Evolutionary conservation across 108 stramenopile genomes (phyloP).

Genomic region (Schizochytrium sp.): DNA sequence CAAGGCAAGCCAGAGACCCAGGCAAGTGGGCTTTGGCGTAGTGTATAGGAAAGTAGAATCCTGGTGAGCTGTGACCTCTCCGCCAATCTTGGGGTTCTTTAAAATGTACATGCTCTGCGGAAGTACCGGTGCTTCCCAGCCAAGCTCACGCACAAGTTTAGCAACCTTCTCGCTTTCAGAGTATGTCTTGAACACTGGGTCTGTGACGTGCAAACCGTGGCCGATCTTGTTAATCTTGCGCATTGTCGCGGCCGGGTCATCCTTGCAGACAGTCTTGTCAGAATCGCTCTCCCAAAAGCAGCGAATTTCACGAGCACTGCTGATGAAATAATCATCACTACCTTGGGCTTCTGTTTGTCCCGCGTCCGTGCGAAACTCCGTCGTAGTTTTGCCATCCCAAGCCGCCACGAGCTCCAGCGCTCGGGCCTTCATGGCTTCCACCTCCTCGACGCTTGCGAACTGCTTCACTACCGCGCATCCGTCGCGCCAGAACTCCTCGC

Average conservation of each 20-base stretch:
- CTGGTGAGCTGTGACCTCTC: slow-evolving; percentile 90
- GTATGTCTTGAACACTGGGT: slow-evolving; percentile 79
- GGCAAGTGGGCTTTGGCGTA: slow-evolving; percentile 84
- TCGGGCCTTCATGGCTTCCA: not conserved
- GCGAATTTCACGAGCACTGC: slow-evolving; percentile 80
- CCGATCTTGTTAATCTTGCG: slow-evolving; percentile 89
- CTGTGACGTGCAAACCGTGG: slow-evolving; percentile 83
- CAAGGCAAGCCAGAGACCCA: slow-evolving; percentile 92
- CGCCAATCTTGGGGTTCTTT: slow-evolving; percentile 85
- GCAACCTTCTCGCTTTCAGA: slow-evolving; percentile 74
- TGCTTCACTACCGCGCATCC: slow-evolving; percentile 40
- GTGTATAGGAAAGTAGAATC: slow-evolving; percentile 92
- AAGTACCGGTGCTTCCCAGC: slow-evolving; percentile 85
- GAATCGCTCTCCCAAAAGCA: slow-evolving; percentile 85
- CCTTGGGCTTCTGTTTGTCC: slow-evolving; percentile 82
- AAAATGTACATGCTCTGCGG: slow-evolving; percentile 96
- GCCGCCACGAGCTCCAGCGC: not conserved
- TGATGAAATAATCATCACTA: slow-evolving; percentile 85
- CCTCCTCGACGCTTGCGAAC: not conserved
- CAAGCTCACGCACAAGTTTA: slow-evolving; percentile 79
- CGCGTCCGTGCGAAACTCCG: slow-evolving; percentile 83
- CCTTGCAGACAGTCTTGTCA: slow-evolving; percentile 64
- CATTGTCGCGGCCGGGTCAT: slow-evolving; percentile 78
- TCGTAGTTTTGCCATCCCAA: slow-evolving; percentile 60
- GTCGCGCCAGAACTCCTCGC: slow-evolving; percentile 32